Percentiles rank a stretch among this genome's conserved stretches.
Evolutionary conservation across 306 rosid species (phyloP).

Genomic region (Quercus rubra): DNA sequence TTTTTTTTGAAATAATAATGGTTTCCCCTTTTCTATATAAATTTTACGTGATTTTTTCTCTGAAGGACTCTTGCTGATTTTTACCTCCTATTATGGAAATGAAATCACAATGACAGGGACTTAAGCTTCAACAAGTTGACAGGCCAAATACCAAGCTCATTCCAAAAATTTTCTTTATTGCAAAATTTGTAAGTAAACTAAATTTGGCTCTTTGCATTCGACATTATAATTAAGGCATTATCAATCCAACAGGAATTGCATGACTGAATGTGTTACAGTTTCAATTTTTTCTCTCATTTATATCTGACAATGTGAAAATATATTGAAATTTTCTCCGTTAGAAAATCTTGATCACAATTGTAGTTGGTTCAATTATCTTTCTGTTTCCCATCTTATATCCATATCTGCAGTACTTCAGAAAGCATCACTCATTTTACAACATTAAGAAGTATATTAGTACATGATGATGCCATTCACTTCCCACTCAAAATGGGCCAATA

Average conservation of each 20-base stretch:
- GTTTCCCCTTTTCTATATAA: not conserved
- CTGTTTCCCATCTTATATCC: not conserved
- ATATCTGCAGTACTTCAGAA: not conserved
- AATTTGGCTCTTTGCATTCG: not conserved
- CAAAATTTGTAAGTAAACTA: conserved; percentile 30
- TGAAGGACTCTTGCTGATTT: not conserved
- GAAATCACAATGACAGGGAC: conserved; percentile 19
- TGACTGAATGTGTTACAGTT: not conserved
- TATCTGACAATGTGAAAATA: not conserved
- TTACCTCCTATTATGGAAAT: not conserved
- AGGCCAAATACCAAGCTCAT: conserved; percentile 32
- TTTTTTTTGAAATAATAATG: not conserved
- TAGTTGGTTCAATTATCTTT: not conserved
- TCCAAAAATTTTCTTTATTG: conserved; percentile 20
- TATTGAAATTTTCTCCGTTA: not conserved
- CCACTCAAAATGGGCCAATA: not conserved
- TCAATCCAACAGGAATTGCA: not conserved
- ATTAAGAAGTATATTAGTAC: not conserved
- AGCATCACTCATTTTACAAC: not conserved
- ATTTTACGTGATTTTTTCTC: not conserved
- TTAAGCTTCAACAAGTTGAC: conserved; percentile 36
- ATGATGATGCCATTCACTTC: not conserved
- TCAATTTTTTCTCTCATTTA: not conserved
- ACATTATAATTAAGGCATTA: not conserved
- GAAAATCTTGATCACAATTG: not conserved